Evolutionary conservation across 1,139 yeast species (phyloP), one percentile per base, ranked within the genome.

Genomic region (Chernovozyma aurita): DNA sequence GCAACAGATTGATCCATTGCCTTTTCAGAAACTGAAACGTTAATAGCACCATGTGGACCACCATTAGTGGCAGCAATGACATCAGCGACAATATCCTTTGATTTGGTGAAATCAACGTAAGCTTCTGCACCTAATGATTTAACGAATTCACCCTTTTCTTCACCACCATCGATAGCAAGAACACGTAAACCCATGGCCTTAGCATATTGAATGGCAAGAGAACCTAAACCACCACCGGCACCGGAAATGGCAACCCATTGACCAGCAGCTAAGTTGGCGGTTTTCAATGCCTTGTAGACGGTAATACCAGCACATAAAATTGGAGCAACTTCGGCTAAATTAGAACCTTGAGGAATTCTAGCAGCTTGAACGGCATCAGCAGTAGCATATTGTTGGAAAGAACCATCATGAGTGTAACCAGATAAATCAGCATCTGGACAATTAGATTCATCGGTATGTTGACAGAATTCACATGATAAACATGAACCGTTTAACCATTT

Each of bases 351-450:
- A 39, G 90, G 85, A 49, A 85, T 77, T 55, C 74, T 71, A 29
- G 95, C 94, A 38, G 94, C 95, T 57, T 85, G 95, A 42, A 83
- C 75, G 32, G 92, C 92, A 61, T 84, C 90, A 42, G 94, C 87
- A 35, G 88, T 80, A 28, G 87, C 87, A 51, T 79, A 82, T 61
- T 82, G 82, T 63, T 80, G 86, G 77, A 82, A 82, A 27, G 87
- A 78, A 54, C 90, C 90, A 55, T 82, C 87, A 51, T 80, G 87
- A 16, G 87, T 81, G 65, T 79, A 80, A 59, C 88, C 88, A 13
- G 86, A 79, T 45, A 80, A 65, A 53, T 78, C 86, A 35, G 85
- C 86, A 11, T 70, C 55, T 24, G 76, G 64, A 72, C 88, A 81
- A 59, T 76, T 79, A 46, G 87, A 73, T 63, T 81, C 88, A 45